Base-by-base conservation (phyloP, 768 basidiomycete genomes). In the Phanerochaete sordida region DNA sequence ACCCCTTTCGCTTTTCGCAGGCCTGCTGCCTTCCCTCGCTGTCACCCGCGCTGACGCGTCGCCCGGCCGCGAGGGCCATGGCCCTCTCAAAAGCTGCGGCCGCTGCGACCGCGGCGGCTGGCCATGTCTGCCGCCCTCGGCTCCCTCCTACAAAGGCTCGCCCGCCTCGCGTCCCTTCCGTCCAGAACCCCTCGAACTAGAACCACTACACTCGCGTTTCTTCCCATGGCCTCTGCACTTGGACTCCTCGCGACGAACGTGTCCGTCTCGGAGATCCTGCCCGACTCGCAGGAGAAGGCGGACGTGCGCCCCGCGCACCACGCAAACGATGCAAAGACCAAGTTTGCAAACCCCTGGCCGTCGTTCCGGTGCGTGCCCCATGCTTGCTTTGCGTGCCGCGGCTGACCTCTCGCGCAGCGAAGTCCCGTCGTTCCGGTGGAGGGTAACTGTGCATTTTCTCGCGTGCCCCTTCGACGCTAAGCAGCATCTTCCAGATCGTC, bases 311-410 rank as follows among this genome's bases (percentile, higher is more conserved):
- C 64, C 2, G 58, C 66, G 12, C 66, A 68, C 30, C 65, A 65
- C 53, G 35, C 28, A 0, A 53, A 68, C 56, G 51, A 61, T 28
- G 44, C 23, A 5, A 2, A 39, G 45, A 65, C 63, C 24, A 60
- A 47, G 19, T 68, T 68, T 37, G 16, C 6, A 12, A 68, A 68
- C 39, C 66, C 66, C 0, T 65, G 66, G 66, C 62, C 66, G 4
- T 68, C 66, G 3, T 68, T 63, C 56, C 60, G 64, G 66, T 67
- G 37, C 21, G 63, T 56, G 13, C 12, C 21, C 13, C 21, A 27
- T 24, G 37, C 26, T 12, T 43, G 8, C 6, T 27, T 21, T n/a
- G 21, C 27, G 5, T 15, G 5, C 30, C 7, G 35, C 27, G 13
- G 11, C 43, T 23, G 16, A 43, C 8, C 39, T 43, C 26, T 56